A percentile compares a stretch with the other conserved stretches of the same genome.
Evolutionary conservation across 495 filamentous ascomycete genomes (phyloP).

Genomic region (Aspergillus homomorphus): DNA sequence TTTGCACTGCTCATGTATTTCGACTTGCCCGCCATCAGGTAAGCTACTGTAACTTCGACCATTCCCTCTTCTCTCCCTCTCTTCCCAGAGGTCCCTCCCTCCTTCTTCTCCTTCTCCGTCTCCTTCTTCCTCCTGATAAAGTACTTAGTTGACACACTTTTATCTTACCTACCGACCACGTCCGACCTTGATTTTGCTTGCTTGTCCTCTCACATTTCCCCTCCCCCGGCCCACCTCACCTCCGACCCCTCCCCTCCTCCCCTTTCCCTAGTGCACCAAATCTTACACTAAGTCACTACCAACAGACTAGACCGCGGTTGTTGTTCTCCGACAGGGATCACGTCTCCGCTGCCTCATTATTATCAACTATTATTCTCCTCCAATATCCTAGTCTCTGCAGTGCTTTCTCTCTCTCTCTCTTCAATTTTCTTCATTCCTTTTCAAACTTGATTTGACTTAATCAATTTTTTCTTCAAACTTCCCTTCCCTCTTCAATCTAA

Average conservation of each 20-base stretch:
- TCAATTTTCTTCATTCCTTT: neutral
- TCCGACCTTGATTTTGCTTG: neutral
- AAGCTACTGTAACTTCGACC: neutral
- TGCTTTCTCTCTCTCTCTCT: conserved; percentile 13
- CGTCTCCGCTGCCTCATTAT: conserved; percentile 17
- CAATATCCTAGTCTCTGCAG: conserved; percentile 9
- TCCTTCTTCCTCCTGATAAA: too few species aligned
- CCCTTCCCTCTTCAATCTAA: neutral
- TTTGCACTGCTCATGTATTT: too few species aligned
- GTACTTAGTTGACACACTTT: too few species aligned
- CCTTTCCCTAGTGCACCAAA: neutral
- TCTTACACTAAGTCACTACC: neutral
- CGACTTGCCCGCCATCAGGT: neutral
- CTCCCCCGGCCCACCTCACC: too few species aligned
- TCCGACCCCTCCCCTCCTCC: neutral
- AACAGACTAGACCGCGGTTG: conserved; percentile 11
- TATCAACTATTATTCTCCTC: conserved; percentile 7
- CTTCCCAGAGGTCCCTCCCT: neutral
- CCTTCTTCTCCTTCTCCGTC: neutral
- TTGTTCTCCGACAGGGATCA: conserved; percentile 23
- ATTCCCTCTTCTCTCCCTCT: neutral
- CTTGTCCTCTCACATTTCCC: neutral
- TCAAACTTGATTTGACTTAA: neutral
- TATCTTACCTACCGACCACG: too few species aligned
- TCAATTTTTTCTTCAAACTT: neutral